These are phyloP conservation scores for Lotus japonicus DNA, from an alignment of 306 rosid genomes.

Conservation along the genomic window DNA sequence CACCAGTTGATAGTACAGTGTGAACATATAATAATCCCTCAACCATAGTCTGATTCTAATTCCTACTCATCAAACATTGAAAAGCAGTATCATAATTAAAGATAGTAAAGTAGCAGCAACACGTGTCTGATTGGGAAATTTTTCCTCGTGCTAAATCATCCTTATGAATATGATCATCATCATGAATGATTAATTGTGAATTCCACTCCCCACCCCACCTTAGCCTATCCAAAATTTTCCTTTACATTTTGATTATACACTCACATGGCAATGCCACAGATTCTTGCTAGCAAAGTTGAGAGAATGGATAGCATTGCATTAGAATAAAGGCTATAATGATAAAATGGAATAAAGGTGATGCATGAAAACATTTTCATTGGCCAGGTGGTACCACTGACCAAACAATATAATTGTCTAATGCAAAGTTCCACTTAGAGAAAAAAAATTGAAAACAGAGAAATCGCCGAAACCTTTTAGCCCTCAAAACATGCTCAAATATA, in stretches of 20 bases:
- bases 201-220: background rate
- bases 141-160: no score
- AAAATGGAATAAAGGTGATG: slow-evolving; percentile 2
- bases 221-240: background rate
- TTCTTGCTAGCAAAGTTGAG: background rate
- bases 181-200: background rate
- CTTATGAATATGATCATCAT: background rate
- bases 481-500: slow-evolving; percentile 9
- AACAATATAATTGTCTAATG: background rate
- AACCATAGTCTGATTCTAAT: background rate
- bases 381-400: slow-evolving; percentile 5
- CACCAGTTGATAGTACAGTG: background rate
- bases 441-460: no score
- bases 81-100: no score
- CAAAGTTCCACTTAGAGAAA: no score
- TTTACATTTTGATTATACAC: background rate
- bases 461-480: no score
- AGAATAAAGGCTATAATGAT: slow-evolving; percentile 10
- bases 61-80: no score
- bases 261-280: background rate
- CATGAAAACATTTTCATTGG: slow-evolving; percentile 4
- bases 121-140: no score
- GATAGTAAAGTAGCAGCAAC: no score
- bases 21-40: background rate
- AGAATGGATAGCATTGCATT: slow-evolving; percentile 6